Evolutionary conservation across 2,329 filamentous ascomycete genomes (phyloP).

Genomic region (Fusarium pininemorale): DNA sequence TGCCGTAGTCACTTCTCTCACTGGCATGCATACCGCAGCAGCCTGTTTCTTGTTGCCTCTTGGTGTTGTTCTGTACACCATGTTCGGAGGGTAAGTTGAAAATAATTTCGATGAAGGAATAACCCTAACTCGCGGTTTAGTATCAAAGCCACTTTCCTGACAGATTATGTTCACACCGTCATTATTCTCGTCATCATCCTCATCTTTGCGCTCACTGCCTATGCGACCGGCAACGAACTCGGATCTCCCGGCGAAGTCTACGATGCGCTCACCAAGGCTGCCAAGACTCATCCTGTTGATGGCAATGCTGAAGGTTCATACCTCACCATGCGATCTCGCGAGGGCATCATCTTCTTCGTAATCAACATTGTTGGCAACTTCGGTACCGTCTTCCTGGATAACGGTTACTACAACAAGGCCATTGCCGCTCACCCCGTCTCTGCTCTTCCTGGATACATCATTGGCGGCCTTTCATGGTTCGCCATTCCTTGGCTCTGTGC

Average conservation of each 20-base stretch:
- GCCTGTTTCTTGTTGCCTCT: conserved; percentile 86
- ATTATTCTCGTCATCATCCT: conserved; percentile 86
- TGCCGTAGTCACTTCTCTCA: conserved; percentile 62
- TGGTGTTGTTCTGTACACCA: conserved; percentile 77
- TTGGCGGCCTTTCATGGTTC: conserved; percentile 89
- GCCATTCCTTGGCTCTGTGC: conserved; percentile 91
- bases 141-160: conserved; percentile 88
- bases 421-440: conserved; percentile 88
- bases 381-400: conserved; percentile 85
- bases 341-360: conserved; percentile 89
- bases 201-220: conserved; percentile 83
- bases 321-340: conserved; percentile 76
- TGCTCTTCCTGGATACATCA: conserved; percentile 87
- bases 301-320: conserved; percentile 86
- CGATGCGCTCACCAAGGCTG: conserved; percentile 76
- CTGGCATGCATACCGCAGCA: conserved; percentile 69
- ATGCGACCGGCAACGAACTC: conserved; percentile 75
- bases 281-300: conserved; percentile 74
- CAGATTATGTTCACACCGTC: conserved; percentile 85
- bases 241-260: conserved; percentile 82
- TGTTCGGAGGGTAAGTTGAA: conserved; percentile 61
- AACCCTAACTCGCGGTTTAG: conserved; percentile 43
- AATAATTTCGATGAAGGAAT: rapidly evolving
- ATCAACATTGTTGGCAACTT: conserved; percentile 90
- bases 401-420: conserved; percentile 91